A percentile compares a stretch with the other conserved stretches of the same genome.
Conservation (phyloP, 345 rosid genomes). For the Arabis alpina region DNA sequence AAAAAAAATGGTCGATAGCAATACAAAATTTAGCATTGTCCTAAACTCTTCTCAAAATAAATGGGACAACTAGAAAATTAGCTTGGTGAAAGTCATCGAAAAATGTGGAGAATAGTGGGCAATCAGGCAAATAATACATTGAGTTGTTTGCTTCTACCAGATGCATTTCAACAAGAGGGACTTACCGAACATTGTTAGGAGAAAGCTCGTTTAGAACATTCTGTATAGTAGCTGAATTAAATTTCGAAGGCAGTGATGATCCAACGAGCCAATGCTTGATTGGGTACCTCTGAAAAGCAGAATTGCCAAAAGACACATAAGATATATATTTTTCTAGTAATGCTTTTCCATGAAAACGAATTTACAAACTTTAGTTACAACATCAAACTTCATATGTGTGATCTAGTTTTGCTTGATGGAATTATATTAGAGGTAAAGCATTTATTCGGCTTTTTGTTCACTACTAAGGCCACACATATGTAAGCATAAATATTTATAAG, state of each 20-base stretch:
- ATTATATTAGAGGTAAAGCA: conserved; percentile 5
- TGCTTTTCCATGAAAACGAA: no score
- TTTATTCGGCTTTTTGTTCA: conserved; percentile 4
- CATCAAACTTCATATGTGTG: conserved; percentile 8
- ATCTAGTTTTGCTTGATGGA: not conserved
- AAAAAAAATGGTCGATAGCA: no score
- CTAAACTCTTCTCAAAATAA: no score
- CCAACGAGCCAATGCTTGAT: conserved; percentile 83
- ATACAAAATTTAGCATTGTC: no score
- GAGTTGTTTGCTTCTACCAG: not conserved
- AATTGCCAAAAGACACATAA: conserved; percentile 10
- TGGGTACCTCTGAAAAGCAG: conserved; percentile 63
- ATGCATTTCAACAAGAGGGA: conserved; percentile 20
- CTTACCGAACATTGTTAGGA: conserved; percentile 64
- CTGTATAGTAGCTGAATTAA: conserved; percentile 57
- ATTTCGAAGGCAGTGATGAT: conserved; percentile 73
- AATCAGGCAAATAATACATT: no score
- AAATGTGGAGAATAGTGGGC: no score
- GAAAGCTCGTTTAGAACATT: conserved; percentile 66
- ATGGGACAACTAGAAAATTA: no score
- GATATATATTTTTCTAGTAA: no score
- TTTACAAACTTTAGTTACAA: not conserved
- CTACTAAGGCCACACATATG: not conserved
- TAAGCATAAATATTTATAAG: conserved; percentile 1
- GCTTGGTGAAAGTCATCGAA: no score